A percentile compares a stretch with the other conserved stretches of the same genome.
Evolutionary conservation across 106 monocot species (phyloP).

Genomic region (Acorus gramineus): DNA sequence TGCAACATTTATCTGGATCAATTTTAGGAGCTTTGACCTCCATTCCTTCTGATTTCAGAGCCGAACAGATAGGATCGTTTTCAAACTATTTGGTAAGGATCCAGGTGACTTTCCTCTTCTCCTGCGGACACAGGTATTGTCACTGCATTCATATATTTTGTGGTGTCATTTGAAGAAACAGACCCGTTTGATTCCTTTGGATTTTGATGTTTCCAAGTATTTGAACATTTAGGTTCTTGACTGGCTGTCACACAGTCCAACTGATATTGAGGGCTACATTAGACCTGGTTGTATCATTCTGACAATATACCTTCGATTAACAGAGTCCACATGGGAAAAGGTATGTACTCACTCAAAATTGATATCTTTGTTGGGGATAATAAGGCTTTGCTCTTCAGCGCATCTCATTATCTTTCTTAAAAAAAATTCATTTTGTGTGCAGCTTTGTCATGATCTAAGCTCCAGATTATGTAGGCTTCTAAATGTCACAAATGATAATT

Average conservation of each 20-base stretch:
- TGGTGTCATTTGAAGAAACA: too few species aligned
- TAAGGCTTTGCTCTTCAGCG: not conserved
- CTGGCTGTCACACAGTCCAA: slow-evolving; percentile 80
- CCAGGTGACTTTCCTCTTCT: slow-evolving; percentile 63
- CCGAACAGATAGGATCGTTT: slow-evolving; percentile 71
- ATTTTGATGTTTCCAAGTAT: slow-evolving; percentile 7
- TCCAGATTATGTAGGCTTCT: slow-evolving; percentile 52
- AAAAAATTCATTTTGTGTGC: not conserved
- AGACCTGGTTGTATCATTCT: slow-evolving; percentile 85
- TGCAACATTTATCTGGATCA: too few species aligned
- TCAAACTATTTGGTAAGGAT: slow-evolving; percentile 90
- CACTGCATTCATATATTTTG: too few species aligned
- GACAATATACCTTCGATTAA: slow-evolving; percentile 66
- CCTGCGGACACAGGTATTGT: slow-evolving; percentile 56
- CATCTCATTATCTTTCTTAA: not conserved
- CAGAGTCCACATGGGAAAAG: slow-evolving; percentile 55
- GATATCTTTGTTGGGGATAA: too few species aligned
- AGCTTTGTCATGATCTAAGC: slow-evolving; percentile 51
- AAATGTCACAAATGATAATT: slow-evolving; percentile 27
- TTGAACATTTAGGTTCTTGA: slow-evolving; percentile 49
- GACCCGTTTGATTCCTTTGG: not conserved
- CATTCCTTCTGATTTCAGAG: slow-evolving; percentile 32
- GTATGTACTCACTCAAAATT: slow-evolving; percentile 13
- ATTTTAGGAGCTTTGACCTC: not conserved
- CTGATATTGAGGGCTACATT: slow-evolving; percentile 84